Conservation (phyloP, 495 filamentous ascomycete species). For the Xylaria sp. region DNA sequence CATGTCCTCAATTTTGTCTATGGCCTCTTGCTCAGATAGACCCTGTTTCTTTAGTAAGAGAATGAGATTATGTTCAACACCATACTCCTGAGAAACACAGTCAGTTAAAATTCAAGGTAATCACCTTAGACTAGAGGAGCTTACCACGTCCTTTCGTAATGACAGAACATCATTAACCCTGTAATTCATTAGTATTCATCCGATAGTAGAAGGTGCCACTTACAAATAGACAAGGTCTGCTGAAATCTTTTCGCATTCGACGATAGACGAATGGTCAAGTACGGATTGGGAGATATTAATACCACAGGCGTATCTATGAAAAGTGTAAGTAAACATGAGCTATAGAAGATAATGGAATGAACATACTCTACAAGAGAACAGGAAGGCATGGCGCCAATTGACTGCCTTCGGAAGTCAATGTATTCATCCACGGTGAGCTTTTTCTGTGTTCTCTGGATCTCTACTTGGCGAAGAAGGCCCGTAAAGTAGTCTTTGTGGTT, state of each 20-base stretch:
- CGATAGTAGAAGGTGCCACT: background rate
- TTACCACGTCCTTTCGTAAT: slow-evolving; percentile 16
- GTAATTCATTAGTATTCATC: background rate
- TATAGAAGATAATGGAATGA: too few species aligned
- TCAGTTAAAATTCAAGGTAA: background rate
- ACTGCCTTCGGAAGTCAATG: slow-evolving; percentile 11
- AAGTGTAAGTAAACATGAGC: background rate
- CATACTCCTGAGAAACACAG: background rate
- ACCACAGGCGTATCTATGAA: background rate
- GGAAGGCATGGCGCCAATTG: slow-evolving; percentile 14
- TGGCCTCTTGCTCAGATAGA: slow-evolving; percentile 2
- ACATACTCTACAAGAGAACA: slow-evolving; percentile 16
- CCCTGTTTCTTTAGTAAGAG: background rate
- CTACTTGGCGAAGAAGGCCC: slow-evolving; percentile 16
- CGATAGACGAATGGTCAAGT: slow-evolving; percentile 10
- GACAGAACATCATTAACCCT: slow-evolving; percentile 25
- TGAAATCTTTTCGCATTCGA: slow-evolving; percentile 5
- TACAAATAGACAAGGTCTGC: slow-evolving; percentile 20
- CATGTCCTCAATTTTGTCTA: slow-evolving; percentile 11
- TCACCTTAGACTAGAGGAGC: background rate
- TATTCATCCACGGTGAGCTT: slow-evolving; percentile 16
- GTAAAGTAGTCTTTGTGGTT: slow-evolving; percentile 16
- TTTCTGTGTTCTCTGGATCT: slow-evolving; percentile 5
- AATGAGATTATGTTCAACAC: slow-evolving; percentile 20
- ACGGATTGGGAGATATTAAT: slow-evolving; percentile 14